Base-by-base conservation (phyloP, 495 filamentous ascomycete species). In the Ramalina peruviana region DNA sequence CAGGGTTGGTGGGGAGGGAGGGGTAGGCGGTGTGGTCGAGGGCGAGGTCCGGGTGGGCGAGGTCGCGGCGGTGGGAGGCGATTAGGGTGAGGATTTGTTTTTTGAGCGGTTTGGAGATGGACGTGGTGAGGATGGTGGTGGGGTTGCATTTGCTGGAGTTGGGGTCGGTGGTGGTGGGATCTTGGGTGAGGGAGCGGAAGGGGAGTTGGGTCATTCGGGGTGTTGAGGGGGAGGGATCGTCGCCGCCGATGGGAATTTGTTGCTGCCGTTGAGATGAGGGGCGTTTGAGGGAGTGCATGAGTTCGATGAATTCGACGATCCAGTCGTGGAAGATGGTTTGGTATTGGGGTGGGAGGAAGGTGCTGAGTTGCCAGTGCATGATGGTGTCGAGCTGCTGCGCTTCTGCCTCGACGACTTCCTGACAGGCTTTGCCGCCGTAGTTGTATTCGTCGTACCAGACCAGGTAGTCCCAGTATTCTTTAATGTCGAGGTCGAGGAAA, bases 361-460 rank as follows among this genome's bases (percentile, higher is more conserved):
- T 86, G 49, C 74, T 82, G 52, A 97, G 80, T 63, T 97, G 93
- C 93, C 93, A 99, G 62, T 94, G 86, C 92, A 97, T 96, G 62
- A 97, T 80, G 36, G 82, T 90, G 54, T 94, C 86, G 17, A 99
- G 74, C n/a, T 78, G 71, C 62, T 96, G 88, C 27, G 85, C 76
- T 44, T 95, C 90, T 36, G 73, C 71, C 60, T 93, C 92, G 25
- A 83, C 72, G 11, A 96, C 86, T 56, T 92, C 77, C 27, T 79
- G 75, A 59, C 85, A 92, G 3, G 86, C 93, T 60, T 92, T 94
- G 49, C 92, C 92, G 47, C 92, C 92, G 62, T 96, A 95, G 65
- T 99, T 99, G 69, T 88, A 92, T 66, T 94, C 88, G 62, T 99
- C 92, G 54, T 96, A 96, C 92, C 92, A 99, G n/a, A 94, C 81